Evolutionary conservation across 139 green algal species (phyloP), one percentile per base, ranked within the genome.

Genomic region (Eudorina sp.): DNA sequence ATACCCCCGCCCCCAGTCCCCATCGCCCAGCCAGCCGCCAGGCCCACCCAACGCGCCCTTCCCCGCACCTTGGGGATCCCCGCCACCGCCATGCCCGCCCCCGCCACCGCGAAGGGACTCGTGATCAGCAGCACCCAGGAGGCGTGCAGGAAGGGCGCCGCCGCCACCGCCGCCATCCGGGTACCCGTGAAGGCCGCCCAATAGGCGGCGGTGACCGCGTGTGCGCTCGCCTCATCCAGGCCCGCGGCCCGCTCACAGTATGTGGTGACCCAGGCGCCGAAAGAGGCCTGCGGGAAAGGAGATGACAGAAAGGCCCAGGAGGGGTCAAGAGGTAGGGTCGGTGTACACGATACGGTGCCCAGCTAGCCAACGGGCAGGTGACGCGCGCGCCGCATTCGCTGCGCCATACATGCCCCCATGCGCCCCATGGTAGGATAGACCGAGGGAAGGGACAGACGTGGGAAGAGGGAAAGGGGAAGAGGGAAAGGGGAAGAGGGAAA

Each of bases 241-340:
- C 82, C 66, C 16, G 27, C 82, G 19, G 64, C 64, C 18, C 45
- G 82, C 29, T 51, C 64, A 46, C 64, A 79, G 82, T 88, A 88
- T n/a, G 82, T 88, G 46, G 66, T 80, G 40, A 88, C 46, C 82
- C 82, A 88, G 53, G 82, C 82, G 45, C 82, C 82, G 36, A 88
- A 79, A 31, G 64, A 80, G 45, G 82, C 82, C 82, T 88, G 82
- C 27, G 23, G 58, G 79, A 40, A 53, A 3, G 21, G 78, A 34
- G 21, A 34, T 31, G 34, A 66, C 55, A 25, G 55, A 11, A 23
- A 66, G 55, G n/a, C n/a, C n/a, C n/a, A n/a, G n/a, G n/a, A n/a
- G 48, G 48, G 48, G 48, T 55, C 48, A 55, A 55, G 48, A 13
- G n/a, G n/a, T n/a, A n/a, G n/a, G n/a, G n/a, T n/a, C n/a, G n/a